These are phyloP conservation scores for Trichoderma virens DNA, from an alignment of 495 filamentous ascomycete genomes.

Conservation along the genomic window DNA sequence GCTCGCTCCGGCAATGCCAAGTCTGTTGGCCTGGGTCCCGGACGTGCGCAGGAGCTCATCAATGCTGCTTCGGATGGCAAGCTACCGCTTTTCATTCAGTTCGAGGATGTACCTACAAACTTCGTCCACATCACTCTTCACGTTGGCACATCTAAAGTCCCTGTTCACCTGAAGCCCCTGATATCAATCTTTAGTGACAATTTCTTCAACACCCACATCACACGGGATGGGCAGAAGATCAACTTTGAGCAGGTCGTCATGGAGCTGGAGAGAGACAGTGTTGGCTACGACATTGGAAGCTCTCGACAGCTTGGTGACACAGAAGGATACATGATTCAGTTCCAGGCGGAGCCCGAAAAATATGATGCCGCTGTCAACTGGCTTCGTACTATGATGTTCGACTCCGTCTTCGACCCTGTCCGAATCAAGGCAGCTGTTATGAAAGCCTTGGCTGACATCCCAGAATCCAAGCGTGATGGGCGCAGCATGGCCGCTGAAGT, in stretches of 20 bases:
- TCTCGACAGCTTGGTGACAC: conserved; percentile 61
- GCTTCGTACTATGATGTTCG: conserved; percentile 78
- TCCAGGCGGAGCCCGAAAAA: conserved; percentile 83
- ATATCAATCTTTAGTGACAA: conserved; percentile 78
- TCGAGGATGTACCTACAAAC: conserved; percentile 82
- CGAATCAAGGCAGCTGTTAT: conserved; percentile 77
- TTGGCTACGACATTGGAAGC: conserved; percentile 65
- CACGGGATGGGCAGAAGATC: conserved; percentile 65
- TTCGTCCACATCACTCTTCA: conserved; percentile 79
- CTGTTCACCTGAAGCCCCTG: conserved; percentile 69
- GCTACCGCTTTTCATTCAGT: conserved; percentile 86
- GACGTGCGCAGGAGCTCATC: conserved; percentile 66
- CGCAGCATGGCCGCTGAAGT: conserved; percentile 69
- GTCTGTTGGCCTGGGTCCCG: conserved; percentile 55
- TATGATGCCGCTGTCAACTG: conserved; percentile 77
- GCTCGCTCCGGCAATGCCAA: conserved; percentile 77
- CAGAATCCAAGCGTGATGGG: conserved; percentile 84
- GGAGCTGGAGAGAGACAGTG: conserved; percentile 82
- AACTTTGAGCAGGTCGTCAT: conserved; percentile 89
- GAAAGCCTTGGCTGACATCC: conserved; percentile 85
- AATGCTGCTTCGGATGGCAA: conserved; percentile 54
- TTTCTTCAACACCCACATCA: conserved; percentile 87
- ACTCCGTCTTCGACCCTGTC: conserved; percentile 74
- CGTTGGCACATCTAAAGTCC: conserved; percentile 65
- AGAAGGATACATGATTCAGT: conserved; percentile 70